Evolutionary conservation across 2,329 filamentous ascomycete species (phyloP), one percentile per base, ranked within the genome.

Genomic region (Hymenoscyphus occultus): DNA sequence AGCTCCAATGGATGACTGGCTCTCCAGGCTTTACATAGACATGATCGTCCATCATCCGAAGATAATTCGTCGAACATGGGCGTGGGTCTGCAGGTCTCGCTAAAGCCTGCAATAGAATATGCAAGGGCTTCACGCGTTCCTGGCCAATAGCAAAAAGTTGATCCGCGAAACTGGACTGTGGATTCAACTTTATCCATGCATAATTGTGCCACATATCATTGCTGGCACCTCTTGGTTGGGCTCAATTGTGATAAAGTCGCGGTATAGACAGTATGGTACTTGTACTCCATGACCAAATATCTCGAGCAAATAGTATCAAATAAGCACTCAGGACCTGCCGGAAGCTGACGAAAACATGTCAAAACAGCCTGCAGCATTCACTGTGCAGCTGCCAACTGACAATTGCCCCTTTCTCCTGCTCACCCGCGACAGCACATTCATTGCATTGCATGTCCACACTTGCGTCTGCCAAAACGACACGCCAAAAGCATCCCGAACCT

Each of bases 221-320:
- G 56, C 56, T 57, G 56, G 56, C 56, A 57, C 56, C 56, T 32
- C 56, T 57, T 57, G 28, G 56, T 57, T 57, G 56, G 54, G 32
- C 32, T 57, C 56, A 57, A 19, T 19, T 57, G 13, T 35, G n/a
- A 32, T 57, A 22, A 57, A 57, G 28, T 32, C 31, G 32, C 56
- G 32, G 19, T 16, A 22, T 14, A 13, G 45, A 35, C 56, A n/a
- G 19, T 16, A 22, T 14, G 45, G 45, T 51, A 51, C 45, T 51
- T 14, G 16, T n/a, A 32, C 31, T 39, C 56, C 56, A 57, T 57
- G 14, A 57, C 28, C 31, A 57, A 39, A 32, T 35, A 35, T 39
- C 31, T 57, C 28, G 3, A 35, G 31, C 56, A 28, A 39, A 57
- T 31, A 28, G 28, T 28, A 35, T 39, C 28, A 32, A 32, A 54